These are phyloP conservation scores for Exophiala calicioides DNA, from an alignment of 2,329 filamentous ascomycete species.

Conservation along the genomic window DNA sequence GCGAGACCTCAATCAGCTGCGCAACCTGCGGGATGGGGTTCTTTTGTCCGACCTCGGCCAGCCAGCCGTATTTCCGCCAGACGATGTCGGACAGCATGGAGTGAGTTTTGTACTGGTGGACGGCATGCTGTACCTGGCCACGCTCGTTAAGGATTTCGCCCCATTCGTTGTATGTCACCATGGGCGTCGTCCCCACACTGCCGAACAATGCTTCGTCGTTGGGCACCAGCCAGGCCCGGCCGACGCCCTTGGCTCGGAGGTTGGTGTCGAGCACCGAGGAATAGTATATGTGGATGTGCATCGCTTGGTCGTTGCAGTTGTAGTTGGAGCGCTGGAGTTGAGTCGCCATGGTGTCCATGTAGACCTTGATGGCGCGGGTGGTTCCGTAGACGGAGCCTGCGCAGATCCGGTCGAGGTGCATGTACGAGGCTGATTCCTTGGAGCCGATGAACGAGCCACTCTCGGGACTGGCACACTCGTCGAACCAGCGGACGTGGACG, in stretches of 20 bases:
- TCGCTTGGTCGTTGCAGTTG: slow-evolving; percentile 14
- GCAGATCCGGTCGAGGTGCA: slow-evolving; percentile 9
- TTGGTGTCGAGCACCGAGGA: slow-evolving; percentile 3
- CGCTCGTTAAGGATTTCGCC: slow-evolving; percentile 13
- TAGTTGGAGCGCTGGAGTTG: slow-evolving; percentile 1
- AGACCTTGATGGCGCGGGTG: slow-evolving; percentile 10
- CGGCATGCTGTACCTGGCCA: slow-evolving; percentile 9
- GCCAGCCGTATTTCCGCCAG: slow-evolving; percentile 9
- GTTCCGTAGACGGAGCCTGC: slow-evolving; percentile 11
- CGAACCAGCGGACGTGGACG: slow-evolving; percentile 12
- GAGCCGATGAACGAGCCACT: slow-evolving; percentile 1
- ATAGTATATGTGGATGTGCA: slow-evolving; percentile 18
- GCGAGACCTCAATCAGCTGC: slow-evolving; percentile 1
- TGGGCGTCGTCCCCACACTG: slow-evolving; percentile 9
- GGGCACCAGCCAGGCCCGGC: slow-evolving; percentile 1
- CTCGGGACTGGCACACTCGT: slow-evolving; percentile 7
- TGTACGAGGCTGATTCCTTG: slow-evolving; percentile 1
- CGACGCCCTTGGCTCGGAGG: not conserved
- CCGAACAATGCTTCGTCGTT: slow-evolving; percentile 14
- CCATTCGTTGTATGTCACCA: slow-evolving; percentile 16
- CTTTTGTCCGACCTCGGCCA: slow-evolving; percentile 1
- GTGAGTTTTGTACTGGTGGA: slow-evolving; percentile 16
- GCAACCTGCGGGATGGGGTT: slow-evolving; percentile 2
- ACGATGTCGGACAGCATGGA: slow-evolving; percentile 5
- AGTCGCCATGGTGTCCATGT: slow-evolving; percentile 10